phyloP scores from a whole-genome alignment of 768 basidiomycete genomes.

The Russula sp. region DNA sequence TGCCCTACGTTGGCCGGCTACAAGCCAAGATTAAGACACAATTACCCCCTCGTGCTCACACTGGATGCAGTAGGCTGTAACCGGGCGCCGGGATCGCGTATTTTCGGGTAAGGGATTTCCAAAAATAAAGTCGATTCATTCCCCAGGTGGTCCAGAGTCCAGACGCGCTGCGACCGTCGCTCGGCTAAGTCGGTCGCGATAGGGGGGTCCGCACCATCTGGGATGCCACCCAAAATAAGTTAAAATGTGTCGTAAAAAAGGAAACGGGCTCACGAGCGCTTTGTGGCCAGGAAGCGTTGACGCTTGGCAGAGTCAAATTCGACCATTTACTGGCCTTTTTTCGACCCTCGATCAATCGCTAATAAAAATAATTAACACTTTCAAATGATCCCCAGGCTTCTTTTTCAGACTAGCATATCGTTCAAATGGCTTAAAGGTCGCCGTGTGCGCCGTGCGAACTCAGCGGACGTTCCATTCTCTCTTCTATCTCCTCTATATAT shows the following conservation, averaged over 20 bases:
- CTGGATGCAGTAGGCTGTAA: neutral
- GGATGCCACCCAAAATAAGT: slow-evolving; percentile 16
- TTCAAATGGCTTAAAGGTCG: slow-evolving; percentile 23
- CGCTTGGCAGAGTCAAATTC: slow-evolving; percentile 15
- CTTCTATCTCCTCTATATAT: slow-evolving; percentile 17
- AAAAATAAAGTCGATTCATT: neutral
- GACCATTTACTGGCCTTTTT: slow-evolving; percentile 9
- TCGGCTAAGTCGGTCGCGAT: slow-evolving; percentile 19
- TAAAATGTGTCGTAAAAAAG: slow-evolving; percentile 14
- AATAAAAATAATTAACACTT: slow-evolving; percentile 19
- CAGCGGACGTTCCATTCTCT: slow-evolving; percentile 18
- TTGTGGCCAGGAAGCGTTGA: slow-evolving; percentile 3
- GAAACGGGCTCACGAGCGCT: slow-evolving; percentile 18
- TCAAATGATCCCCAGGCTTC: slow-evolving; percentile 17
- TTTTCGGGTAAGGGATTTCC: neutral
- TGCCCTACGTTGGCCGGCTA: neutral
- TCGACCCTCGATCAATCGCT: slow-evolving; percentile 21
- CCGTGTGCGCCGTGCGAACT: slow-evolving; percentile 20
- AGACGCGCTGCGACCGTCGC: neutral
- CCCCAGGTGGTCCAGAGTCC: neutral
- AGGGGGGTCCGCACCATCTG: slow-evolving; percentile 1
- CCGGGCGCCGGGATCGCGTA: neutral
- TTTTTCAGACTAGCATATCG: slow-evolving; percentile 21
- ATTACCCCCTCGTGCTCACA: neutral
- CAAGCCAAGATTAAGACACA: neutral